phyloP scores from a whole-genome alignment of 2,329 filamentous ascomycete species.

The Zymoseptoria passerinii region DNA sequence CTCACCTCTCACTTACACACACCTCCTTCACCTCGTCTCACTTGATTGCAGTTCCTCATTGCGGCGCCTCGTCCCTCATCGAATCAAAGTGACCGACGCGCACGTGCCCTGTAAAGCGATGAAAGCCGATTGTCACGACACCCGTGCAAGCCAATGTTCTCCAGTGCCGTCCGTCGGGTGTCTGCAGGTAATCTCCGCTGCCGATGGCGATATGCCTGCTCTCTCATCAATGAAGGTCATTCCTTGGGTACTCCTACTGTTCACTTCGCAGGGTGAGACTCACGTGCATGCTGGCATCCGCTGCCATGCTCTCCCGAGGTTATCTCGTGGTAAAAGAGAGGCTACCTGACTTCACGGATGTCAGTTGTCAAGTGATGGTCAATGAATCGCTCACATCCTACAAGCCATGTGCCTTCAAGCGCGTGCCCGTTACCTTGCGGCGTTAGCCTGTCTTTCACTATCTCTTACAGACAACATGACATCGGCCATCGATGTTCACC shows the following conservation, averaged over 20 bases:
- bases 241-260: not conserved
- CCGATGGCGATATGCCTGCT: not conserved
- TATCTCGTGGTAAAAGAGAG: not conserved
- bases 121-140: not conserved
- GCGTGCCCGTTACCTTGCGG: too few species aligned
- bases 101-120: not conserved
- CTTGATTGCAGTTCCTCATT: not conserved
- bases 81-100: not conserved
- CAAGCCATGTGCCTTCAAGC: not conserved
- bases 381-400: not conserved
- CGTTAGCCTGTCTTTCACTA: too few species aligned
- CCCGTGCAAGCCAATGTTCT: not conserved
- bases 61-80: not conserved
- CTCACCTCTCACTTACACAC: not conserved
- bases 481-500: not conserved
- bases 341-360: not conserved
- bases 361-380: not conserved
- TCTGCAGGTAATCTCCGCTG: not conserved
- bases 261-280: not conserved
- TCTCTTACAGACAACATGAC: not conserved
- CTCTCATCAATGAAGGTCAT: not conserved
- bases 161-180: not conserved
- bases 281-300: not conserved
- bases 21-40: not conserved
- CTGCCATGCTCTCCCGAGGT: not conserved